Evolutionary conservation across 495 filamentous ascomycete genomes (phyloP).

Genomic region (Terfezia claveryi): DNA sequence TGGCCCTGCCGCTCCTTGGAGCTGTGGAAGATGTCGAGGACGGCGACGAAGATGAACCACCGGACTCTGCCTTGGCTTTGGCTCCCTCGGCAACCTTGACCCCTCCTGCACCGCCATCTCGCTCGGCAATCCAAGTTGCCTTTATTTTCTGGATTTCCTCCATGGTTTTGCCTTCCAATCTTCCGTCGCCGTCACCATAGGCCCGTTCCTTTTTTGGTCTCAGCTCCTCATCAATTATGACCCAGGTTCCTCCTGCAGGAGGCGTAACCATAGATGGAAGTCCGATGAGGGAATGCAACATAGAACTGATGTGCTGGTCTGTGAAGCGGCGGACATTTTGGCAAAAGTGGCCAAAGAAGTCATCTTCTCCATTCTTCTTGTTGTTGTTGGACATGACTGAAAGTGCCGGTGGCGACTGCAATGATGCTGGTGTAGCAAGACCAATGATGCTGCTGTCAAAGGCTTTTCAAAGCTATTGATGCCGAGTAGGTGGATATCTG

Average conservation of each 20-base stretch:
- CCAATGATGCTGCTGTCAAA: no score
- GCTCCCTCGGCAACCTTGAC: not conserved
- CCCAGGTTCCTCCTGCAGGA: conserved; percentile 4
- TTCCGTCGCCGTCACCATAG: not conserved
- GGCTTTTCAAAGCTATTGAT: no score
- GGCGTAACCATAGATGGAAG: conserved; percentile 16
- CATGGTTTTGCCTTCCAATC: not conserved
- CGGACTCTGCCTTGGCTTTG: not conserved
- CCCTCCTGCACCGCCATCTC: not conserved
- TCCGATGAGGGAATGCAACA: conserved; percentile 16
- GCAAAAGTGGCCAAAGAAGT: conserved; percentile 6
- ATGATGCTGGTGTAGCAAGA: no score
- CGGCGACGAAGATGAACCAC: no score
- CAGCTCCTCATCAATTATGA: conserved; percentile 10
- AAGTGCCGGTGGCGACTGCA: no score
- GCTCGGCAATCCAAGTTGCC: not conserved
- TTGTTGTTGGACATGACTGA: not conserved
- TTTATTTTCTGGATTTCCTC: not conserved
- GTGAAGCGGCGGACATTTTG: conserved; percentile 16
- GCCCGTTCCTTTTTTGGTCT: not conserved
- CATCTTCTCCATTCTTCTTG: not conserved
- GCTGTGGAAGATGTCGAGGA: not conserved
- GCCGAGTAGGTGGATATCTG: no score
- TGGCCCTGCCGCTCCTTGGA: not conserved
- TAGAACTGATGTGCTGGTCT: conserved; percentile 11